phyloP scores from a whole-genome alignment of 805 yeast species.

The Cyberlindnera euphorbiiphila region DNA sequence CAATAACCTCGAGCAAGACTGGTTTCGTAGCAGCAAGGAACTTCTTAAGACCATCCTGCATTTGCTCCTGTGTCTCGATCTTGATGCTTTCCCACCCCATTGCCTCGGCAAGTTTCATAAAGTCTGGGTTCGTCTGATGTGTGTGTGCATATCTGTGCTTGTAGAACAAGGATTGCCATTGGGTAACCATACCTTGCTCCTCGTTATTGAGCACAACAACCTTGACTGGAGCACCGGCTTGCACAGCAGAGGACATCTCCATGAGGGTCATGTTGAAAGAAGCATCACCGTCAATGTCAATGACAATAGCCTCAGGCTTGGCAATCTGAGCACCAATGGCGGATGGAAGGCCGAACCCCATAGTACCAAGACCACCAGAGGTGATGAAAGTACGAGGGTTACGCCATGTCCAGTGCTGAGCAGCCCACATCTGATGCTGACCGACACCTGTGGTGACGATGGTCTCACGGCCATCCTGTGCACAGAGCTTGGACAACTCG shows the following conservation, averaged over 20 bases:
- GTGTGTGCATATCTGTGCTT: constrained; percentile 98
- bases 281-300: constrained; percentile 98
- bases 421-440: constrained; percentile 99
- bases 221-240: constrained; percentile 88
- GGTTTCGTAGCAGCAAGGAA: constrained; percentile 73
- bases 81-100: constrained; percentile 88
- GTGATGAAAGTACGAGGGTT: constrained; percentile 91
- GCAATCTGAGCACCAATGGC: constrained; percentile 99
- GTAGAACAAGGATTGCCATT: constrained; percentile 97
- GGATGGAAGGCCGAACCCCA: constrained; percentile 97
- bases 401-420: constrained; percentile 94
- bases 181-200: constrained; percentile 99
- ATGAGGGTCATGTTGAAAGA: constrained; percentile 97
- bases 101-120: constrained; percentile 87
- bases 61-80: constrained; percentile 63
- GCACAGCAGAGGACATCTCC: constrained; percentile 92
- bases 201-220: constrained; percentile 88
- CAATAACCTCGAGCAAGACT: constrained; percentile 82
- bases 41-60: constrained; percentile 53
- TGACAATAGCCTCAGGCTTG: constrained; percentile 88
- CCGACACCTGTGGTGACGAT: constrained; percentile 98
- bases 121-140: constrained; percentile 93
- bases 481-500: constrained; percentile 71
- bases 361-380: constrained; percentile 98
- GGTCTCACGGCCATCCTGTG: constrained; percentile 62